A percentile compares a stretch with the other conserved stretches of the same genome.
Evolutionary conservation across 495 filamentous ascomycete genomes (phyloP).

Genomic region (Aspergillus egyptiacus): DNA sequence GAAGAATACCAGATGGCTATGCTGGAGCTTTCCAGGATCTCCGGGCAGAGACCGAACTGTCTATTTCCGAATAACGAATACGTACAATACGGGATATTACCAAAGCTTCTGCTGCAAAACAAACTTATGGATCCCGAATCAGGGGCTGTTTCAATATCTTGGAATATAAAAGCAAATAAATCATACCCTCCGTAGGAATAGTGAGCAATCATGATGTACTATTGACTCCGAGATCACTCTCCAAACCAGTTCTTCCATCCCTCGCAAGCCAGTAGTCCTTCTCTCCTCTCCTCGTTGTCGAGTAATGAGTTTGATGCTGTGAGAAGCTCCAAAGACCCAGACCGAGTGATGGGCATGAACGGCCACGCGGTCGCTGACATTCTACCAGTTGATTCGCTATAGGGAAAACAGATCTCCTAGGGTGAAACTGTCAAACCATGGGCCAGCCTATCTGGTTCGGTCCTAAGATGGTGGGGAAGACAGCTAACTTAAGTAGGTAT

Average conservation of each 20-base stretch:
- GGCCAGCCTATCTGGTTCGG: not conserved
- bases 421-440: conserved; percentile 1
- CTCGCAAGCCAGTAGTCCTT: too few species aligned
- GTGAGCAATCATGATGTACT: not conserved
- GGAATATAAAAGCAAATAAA: conserved; percentile 6
- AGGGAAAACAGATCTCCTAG: not conserved
- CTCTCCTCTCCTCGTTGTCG: too few species aligned
- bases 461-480: not conserved
- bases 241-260: not conserved
- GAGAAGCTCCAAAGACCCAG: too few species aligned
- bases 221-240: not conserved
- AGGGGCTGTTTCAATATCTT: conserved; percentile 4
- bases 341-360: conserved; percentile 1
- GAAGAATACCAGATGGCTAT: not conserved
- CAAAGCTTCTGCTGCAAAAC: not conserved
- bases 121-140: not conserved
- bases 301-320: too few species aligned
- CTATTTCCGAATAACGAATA: conserved; percentile 2
- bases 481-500: too few species aligned
- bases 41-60: not conserved
- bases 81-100: not conserved
- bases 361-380: not conserved
- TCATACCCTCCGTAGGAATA: not conserved
- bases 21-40: too few species aligned
- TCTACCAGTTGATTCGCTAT: not conserved